These are phyloP conservation scores for Aeschynomene evenia DNA, from an alignment of 306 rosid species.

Conservation along the genomic window DNA sequence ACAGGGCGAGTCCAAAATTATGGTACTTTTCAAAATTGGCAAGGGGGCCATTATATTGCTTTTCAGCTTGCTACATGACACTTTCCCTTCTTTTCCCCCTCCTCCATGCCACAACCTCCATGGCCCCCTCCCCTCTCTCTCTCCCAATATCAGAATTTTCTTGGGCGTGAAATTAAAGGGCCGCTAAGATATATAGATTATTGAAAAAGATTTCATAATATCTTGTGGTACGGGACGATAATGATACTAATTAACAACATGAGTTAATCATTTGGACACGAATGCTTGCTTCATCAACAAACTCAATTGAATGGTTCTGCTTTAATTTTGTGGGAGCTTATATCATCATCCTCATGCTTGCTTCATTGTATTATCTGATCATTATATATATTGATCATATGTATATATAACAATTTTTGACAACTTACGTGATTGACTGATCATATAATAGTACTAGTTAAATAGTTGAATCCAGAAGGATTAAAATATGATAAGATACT, in stretches of 20 bases:
- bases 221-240: conserved; percentile 1
- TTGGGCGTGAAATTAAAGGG: conserved; percentile 11
- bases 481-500: no score
- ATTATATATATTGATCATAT: neutral
- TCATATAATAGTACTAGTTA: neutral
- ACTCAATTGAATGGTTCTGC: neutral
- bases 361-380: no score
- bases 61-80: conserved; percentile 36
- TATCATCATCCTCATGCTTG: neutral
- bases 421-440: neutral
- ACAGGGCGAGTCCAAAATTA: conserved; percentile 44
- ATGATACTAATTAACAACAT: neutral
- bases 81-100: neutral
- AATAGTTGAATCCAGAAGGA: neutral
- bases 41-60: conserved; percentile 49
- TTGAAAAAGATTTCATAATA: conserved; percentile 15
- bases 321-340: neutral
- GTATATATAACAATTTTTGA: neutral
- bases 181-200: no score
- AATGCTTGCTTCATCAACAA: neutral
- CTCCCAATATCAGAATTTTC: conserved; percentile 29
- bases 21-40: conserved; percentile 47
- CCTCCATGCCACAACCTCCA: conserved; percentile 31
- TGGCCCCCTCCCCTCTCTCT: conserved; percentile 14
- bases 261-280: neutral